phyloP scores from a whole-genome alignment of 2,329 filamentous ascomycete species.

The Verticillium alfalfae region DNA sequence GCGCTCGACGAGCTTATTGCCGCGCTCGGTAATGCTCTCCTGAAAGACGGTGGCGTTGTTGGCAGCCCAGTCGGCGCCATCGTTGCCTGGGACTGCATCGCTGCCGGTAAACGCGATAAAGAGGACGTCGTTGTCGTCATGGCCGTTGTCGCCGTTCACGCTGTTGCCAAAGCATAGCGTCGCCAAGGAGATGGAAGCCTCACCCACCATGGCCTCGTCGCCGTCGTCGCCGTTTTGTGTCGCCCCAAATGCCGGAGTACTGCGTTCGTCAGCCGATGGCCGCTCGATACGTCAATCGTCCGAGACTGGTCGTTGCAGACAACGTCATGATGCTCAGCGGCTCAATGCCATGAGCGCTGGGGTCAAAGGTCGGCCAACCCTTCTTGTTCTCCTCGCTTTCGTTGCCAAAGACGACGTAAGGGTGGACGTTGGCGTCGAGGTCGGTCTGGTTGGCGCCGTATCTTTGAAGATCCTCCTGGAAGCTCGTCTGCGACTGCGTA shows the following conservation, averaged over 20 bases:
- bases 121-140: conserved; percentile 52
- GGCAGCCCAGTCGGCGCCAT: conserved; percentile 50
- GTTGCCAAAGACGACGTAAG: conserved; percentile 45
- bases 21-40: conserved; percentile 42
- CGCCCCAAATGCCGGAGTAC: conserved; percentile 57
- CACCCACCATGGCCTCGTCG: conserved; percentile 42
- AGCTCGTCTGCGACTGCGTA: conserved; percentile 41
- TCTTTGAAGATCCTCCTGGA: conserved; percentile 28
- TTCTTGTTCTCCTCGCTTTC: conserved; percentile 16
- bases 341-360: conserved; percentile 28
- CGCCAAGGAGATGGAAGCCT: conserved; percentile 52
- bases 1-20: conserved; percentile 42
- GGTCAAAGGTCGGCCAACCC: conserved; percentile 26
- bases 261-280: conserved; percentile 12
- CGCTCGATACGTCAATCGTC: too few species aligned
- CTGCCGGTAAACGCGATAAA: conserved; percentile 55
- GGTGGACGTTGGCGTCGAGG: conserved; percentile 37
- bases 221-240: conserved; percentile 54
- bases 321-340: conserved; percentile 42
- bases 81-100: conserved; percentile 49
- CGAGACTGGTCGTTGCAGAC: conserved; percentile 31
- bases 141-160: conserved; percentile 50
- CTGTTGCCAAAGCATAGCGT: conserved; percentile 48
- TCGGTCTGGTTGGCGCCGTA: conserved; percentile 30
- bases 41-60: conserved; percentile 42